Evolutionary conservation across 139 green algal genomes (phyloP).

Genomic region (Picochlorum sp.): DNA sequence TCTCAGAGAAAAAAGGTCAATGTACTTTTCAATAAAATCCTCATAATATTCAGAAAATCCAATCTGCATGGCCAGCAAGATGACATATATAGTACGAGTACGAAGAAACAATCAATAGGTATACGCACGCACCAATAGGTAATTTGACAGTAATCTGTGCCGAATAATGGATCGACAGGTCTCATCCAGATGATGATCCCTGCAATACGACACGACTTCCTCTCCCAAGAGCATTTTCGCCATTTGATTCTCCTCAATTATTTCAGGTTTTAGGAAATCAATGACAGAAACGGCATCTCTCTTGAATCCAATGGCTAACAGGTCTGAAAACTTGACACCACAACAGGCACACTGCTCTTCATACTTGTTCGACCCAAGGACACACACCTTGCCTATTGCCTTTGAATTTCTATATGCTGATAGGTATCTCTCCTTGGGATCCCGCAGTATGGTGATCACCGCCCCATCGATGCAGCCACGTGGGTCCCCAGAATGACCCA

Average conservation of each 20-base stretch:
- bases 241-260: neutral
- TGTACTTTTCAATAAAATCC: slow-evolving; percentile 2
- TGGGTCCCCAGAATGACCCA: neutral
- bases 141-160: neutral
- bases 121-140: neutral
- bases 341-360: neutral
- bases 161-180: neutral
- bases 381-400: neutral
- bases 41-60: slow-evolving; percentile 7
- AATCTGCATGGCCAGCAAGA: neutral
- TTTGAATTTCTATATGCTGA: slow-evolving; percentile 1
- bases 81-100: too few relatives aligned
- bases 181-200: neutral
- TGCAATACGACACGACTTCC: neutral
- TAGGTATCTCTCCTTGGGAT: neutral
- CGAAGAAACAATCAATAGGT: too few relatives aligned
- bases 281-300: neutral
- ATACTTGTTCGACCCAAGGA: neutral
- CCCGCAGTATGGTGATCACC: neutral
- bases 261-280: neutral
- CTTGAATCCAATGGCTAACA: neutral
- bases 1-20: neutral
- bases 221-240: neutral
- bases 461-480: neutral
- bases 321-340: neutral